Evolutionary conservation across 2,329 filamentous ascomycete genomes (phyloP), one percentile per base, ranked within the genome.

Genomic region (Scorias spongiosa): DNA sequence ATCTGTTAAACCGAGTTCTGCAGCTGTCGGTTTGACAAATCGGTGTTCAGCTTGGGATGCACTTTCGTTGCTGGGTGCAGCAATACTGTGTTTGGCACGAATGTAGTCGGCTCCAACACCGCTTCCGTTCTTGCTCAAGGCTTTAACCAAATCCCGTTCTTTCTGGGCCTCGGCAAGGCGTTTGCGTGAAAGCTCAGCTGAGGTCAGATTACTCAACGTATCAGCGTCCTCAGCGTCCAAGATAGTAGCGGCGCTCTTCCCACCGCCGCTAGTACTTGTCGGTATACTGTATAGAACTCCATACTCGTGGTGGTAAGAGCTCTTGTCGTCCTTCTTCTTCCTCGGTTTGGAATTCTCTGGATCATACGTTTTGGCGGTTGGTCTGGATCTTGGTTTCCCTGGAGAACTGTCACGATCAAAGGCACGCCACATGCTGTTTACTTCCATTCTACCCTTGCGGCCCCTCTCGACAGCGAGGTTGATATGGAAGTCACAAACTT

Each of bases 401-500:
- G 15, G 15, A 12, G 11, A 12, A 5, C 15, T 9, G 32, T 36
- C 32, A 12, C 15, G 11, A 36, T 36, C 32, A 9, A 36, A 36
- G 41, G 45, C 49, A 17, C 56, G 51, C 45, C 50, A 74, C 62
- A 79, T 81, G 10, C 71, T 75, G 57, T 88, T 93, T 48, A 95
- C 72, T 56, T 93, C 87, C 68, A 88, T 80, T 30, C 88, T 74
- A 1, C 72, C 69, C 10, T 76, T 69, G 28, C 76, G 71, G 57
- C 84, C 88, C 32, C 41, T 20, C 44, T 79, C 75, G 2, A 96
- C 67, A 20, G 85, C 81, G 20, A 85, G 69, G 53, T 93, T 87
- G 51, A 93, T 78, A 62, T 98, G 91, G 53, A 82, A 98, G 51
- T 94, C 87, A 65, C 91, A 98, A 59, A 83, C 85, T 54, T 93